Evolutionary conservation across 1,284 basidiomycete genomes (phyloP).

Genomic region (Fomes fomentarius): DNA sequence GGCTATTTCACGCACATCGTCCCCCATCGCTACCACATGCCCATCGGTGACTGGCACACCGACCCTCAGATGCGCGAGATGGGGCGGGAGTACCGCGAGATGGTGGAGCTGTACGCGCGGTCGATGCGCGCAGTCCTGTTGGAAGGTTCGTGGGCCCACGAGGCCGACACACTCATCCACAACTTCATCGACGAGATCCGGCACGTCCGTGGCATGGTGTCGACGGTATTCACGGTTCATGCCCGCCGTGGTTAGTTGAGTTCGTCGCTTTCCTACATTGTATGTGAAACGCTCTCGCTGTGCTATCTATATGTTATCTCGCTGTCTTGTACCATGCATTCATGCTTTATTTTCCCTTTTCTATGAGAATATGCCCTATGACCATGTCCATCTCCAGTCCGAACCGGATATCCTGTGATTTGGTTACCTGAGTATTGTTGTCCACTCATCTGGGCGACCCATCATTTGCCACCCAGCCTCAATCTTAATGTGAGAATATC

Average conservation of each 20-base stretch:
- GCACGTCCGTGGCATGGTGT: constrained; percentile 44
- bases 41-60: constrained; percentile 51
- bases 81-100: constrained; percentile 40
- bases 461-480: no score
- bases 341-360: constrained; percentile 3
- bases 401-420: no score
- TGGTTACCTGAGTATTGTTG: no score
- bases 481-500: no score
- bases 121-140: constrained; percentile 46
- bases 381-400: neutral
- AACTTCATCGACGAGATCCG: constrained; percentile 46
- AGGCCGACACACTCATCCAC: constrained; percentile 41
- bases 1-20: constrained; percentile 44
- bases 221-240: constrained; percentile 43
- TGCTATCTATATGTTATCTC: neutral
- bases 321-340: constrained; percentile 3
- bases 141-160: constrained; percentile 37
- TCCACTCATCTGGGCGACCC: no score
- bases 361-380: constrained; percentile 18
- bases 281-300: neutral
- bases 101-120: constrained; percentile 38
- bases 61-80: constrained; percentile 35
- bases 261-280: neutral
- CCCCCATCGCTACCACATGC: constrained; percentile 39
- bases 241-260: constrained; percentile 22